Conservation (phyloP, 768 basidiomycete species). For the Mycena floridula region DNA sequence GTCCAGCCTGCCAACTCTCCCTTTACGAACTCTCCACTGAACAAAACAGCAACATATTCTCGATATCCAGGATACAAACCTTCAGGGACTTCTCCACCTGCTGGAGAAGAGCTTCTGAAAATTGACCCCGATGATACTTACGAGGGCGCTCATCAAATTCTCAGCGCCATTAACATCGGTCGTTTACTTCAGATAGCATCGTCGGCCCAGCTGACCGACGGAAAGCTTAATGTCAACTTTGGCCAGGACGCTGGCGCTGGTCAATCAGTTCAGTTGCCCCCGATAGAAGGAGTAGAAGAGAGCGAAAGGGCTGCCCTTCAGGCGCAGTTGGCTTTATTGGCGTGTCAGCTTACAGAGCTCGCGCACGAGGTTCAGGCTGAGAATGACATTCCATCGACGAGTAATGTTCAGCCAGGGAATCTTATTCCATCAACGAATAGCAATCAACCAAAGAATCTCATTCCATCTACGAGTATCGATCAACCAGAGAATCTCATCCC, state of each 20-base stretch:
- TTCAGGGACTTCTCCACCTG: conserved; percentile 14
- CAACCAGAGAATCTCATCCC: not conserved
- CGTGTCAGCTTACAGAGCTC: conserved; percentile 67
- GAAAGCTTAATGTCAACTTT: not conserved
- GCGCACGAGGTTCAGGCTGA: conserved; percentile 28
- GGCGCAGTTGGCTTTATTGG: conserved; percentile 65
- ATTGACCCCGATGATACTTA: conserved; percentile 56
- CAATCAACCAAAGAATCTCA: not conserved
- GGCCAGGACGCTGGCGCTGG: conserved; percentile 1
- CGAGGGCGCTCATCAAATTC: conserved; percentile 72
- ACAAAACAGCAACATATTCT: conserved; percentile 21
- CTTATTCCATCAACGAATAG: not conserved
- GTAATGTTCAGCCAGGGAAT: not conserved
- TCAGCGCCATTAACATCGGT: conserved; percentile 72
- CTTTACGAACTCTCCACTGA: conserved; percentile 53
- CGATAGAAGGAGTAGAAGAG: conserved; percentile 11
- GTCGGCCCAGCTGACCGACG: too few relatives aligned
- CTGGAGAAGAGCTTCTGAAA: conserved; percentile 21
- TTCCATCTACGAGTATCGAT: not conserved
- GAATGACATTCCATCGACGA: not conserved
- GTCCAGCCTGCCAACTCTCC: conserved; percentile 36
- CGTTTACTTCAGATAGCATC: conserved; percentile 44
- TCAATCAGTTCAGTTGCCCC: conserved; percentile 11
- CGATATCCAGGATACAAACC: conserved; percentile 17
- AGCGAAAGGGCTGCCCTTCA: conserved; percentile 62